Conservation (phyloP, 305 asterid species). For the Solanum chacoense region DNA sequence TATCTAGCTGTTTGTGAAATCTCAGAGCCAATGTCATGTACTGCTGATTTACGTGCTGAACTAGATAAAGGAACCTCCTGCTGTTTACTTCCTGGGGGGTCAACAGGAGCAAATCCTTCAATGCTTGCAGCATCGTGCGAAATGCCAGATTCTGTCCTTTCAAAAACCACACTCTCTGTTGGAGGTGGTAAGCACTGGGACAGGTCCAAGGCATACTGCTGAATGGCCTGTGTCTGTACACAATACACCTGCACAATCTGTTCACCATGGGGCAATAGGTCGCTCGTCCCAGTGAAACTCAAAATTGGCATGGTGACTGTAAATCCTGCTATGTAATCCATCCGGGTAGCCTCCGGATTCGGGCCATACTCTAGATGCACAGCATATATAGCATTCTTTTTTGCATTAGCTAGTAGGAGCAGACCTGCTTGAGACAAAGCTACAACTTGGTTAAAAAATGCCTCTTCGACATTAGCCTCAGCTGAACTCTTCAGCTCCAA, state of each 20-base stretch:
- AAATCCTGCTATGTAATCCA: slow-evolving; percentile 90
- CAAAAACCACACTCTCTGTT: slow-evolving; percentile 34
- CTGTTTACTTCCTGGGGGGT: slow-evolving; percentile 35
- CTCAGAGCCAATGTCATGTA: slow-evolving; percentile 40
- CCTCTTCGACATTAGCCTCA: slow-evolving; percentile 55
- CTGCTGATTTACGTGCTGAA: slow-evolving; percentile 45
- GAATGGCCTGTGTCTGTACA: slow-evolving; percentile 93
- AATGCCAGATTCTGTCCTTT: slow-evolving; percentile 47
- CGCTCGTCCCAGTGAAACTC: slow-evolving; percentile 79
- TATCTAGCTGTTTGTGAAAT: slow-evolving; percentile 26
- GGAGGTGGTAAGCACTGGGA: slow-evolving; percentile 86
- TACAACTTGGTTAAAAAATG: slow-evolving; percentile 91
- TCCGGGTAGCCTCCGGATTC: slow-evolving; percentile 65
- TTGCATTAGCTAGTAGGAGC: slow-evolving; percentile 90
- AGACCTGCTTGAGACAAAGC: slow-evolving; percentile 90
- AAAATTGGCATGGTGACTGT: slow-evolving; percentile 80
- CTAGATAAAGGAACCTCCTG: slow-evolving; percentile 33
- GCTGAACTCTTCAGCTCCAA: slow-evolving; percentile 70
- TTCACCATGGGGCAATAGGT: slow-evolving; percentile 63
- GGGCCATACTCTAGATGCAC: slow-evolving; percentile 90
- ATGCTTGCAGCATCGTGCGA: slow-evolving; percentile 28
- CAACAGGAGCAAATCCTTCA: slow-evolving; percentile 39
- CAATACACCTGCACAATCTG: slow-evolving; percentile 86
- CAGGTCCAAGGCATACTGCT: slow-evolving; percentile 85
- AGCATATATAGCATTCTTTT: slow-evolving; percentile 86